Conservation (phyloP, 1,284 basidiomycete genomes). For the Trichosporon ovoides region DNA sequence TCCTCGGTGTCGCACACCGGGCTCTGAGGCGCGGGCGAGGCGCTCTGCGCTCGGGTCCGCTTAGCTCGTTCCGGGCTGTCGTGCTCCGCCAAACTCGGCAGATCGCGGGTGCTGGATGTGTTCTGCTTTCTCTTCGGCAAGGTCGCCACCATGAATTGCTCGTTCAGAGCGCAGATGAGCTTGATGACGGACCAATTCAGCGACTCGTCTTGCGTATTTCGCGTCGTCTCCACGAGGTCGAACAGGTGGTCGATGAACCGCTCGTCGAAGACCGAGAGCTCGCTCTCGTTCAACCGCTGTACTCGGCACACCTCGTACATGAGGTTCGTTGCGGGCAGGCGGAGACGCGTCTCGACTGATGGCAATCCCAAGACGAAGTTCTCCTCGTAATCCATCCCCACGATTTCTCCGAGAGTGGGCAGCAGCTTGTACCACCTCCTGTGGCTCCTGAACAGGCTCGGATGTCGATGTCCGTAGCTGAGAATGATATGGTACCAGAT, state of each 20-base stretch:
- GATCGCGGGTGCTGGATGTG: slow-evolving; percentile 32
- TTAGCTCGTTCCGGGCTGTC: background rate
- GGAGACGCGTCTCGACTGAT: slow-evolving; percentile 73
- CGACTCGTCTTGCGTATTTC: slow-evolving; percentile 78
- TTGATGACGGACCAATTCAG: slow-evolving; percentile 93
- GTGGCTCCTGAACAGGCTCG: slow-evolving; percentile 66
- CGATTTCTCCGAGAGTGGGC: slow-evolving; percentile 62
- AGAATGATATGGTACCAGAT: slow-evolving; percentile 75
- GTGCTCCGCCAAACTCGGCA: background rate
- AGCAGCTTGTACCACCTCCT: slow-evolving; percentile 77
- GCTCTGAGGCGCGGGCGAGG: background rate
- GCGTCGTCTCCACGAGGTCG: slow-evolving; percentile 87
- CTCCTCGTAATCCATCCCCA: slow-evolving; percentile 45
- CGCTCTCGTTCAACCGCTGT: slow-evolving; percentile 68
- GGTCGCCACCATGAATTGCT: slow-evolving; percentile 91
- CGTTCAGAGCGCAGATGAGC: slow-evolving; percentile 87
- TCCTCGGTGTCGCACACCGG: slow-evolving; percentile 34
- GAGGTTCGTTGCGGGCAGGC: slow-evolving; percentile 64
- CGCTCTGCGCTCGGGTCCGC: slow-evolving; percentile 11
- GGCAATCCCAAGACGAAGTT: slow-evolving; percentile 41
- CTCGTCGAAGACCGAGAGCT: slow-evolving; percentile 70
- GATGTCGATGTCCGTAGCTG: slow-evolving; percentile 64
- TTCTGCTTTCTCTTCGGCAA: slow-evolving; percentile 30
- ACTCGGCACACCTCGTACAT: slow-evolving; percentile 88
- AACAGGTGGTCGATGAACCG: slow-evolving; percentile 84